These are phyloP conservation scores for Eucalyptus rudis DNA, from an alignment of 345 rosid species.

Conservation along the genomic window DNA sequence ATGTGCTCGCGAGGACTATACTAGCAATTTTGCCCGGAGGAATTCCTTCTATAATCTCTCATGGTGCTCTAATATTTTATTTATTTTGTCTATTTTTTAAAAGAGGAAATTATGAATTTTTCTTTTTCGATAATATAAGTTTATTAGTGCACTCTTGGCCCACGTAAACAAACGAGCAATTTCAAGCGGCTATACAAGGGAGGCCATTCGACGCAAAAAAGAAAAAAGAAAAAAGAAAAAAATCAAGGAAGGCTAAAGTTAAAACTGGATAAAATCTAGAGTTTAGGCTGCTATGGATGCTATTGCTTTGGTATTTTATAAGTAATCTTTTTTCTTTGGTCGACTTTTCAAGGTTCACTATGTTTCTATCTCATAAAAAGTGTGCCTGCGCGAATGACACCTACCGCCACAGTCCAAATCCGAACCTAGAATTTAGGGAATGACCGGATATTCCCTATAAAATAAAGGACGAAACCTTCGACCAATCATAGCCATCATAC, in stretches of 20 bases:
- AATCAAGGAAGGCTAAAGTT: rapidly evolving
- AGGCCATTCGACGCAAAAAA: background rate
- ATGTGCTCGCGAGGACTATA: background rate
- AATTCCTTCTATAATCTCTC: background rate
- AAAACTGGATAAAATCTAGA: background rate
- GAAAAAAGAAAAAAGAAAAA: too few species aligned
- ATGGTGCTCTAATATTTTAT: background rate
- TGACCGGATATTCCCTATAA: background rate
- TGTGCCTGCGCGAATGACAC: background rate
- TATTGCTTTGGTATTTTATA: background rate
- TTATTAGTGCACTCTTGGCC: rapidly evolving
- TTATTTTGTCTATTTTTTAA: rapidly evolving
- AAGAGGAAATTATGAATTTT: background rate
- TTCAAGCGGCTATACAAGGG: background rate
- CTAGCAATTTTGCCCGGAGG: background rate
- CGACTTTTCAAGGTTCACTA: background rate
- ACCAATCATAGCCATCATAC: background rate
- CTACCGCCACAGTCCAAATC: background rate
- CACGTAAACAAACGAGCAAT: background rate
- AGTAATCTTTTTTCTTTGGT: background rate
- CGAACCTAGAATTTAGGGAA: background rate
- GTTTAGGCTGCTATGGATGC: background rate
- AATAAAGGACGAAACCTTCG: background rate
- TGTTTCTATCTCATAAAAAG: background rate
- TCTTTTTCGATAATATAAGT: background rate